Percentiles rank a stretch among this genome's conserved stretches.
Conservation (phyloP, 2,329 filamentous ascomycete genomes). For the Diaporthe humulicola region DNA sequence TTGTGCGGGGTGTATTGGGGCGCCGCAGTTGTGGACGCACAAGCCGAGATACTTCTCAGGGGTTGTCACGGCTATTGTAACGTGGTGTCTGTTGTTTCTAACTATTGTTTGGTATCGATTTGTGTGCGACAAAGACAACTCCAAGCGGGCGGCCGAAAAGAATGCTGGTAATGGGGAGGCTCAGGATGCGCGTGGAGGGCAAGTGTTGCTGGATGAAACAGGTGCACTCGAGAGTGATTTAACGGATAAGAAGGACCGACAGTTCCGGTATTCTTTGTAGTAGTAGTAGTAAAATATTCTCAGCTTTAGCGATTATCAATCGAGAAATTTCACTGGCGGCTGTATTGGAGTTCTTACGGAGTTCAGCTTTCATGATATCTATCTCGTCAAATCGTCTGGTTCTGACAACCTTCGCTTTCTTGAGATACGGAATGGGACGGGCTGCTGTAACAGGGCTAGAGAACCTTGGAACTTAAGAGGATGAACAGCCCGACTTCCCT, state of each 20-base stretch:
- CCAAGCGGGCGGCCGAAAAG: constrained; percentile 41
- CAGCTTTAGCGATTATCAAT: neutral
- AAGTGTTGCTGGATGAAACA: constrained; percentile 43
- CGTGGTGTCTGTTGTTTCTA: constrained; percentile 56
- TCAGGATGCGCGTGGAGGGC: constrained; percentile 11
- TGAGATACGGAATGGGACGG: too few relatives aligned
- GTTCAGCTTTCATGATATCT: too few relatives aligned
- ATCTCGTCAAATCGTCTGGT: too few relatives aligned
- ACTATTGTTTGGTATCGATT: constrained; percentile 51
- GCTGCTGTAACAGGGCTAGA: too few relatives aligned
- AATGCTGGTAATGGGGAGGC: neutral
- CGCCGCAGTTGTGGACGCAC: constrained; percentile 63
- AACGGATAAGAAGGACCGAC: constrained; percentile 52
- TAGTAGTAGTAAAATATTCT: neutral
- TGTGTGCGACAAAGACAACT: constrained; percentile 53
- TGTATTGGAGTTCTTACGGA: too few relatives aligned
- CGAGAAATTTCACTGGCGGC: neutral
- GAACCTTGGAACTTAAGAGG: too few relatives aligned
- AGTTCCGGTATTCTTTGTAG: constrained; percentile 51
- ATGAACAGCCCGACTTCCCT: neutral
- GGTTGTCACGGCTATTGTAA: constrained; percentile 59
- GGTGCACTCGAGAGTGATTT: constrained; percentile 48
- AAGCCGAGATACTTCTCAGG: constrained; percentile 60
- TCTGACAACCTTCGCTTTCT: too few relatives aligned
- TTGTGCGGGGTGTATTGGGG: constrained; percentile 59